phyloP scores from a whole-genome alignment of 805 yeast species.

The Saturnispora serradocipensis region DNA sequence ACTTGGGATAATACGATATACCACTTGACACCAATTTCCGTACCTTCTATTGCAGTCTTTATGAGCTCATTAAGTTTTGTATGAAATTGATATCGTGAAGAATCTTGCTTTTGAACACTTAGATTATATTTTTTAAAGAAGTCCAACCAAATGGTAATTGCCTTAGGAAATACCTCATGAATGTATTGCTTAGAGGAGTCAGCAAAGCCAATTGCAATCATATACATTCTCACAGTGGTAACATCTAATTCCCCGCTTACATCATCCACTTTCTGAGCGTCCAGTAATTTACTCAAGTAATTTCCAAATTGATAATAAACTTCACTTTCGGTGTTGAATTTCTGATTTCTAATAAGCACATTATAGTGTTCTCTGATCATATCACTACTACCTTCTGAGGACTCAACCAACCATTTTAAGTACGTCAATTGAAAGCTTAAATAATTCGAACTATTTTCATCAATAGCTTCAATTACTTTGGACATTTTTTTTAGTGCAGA shows the following conservation, averaged over 20 bases:
- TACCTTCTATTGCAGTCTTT: conserved; percentile 19
- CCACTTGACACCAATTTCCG: conserved; percentile 42
- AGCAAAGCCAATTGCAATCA: conserved; percentile 53
- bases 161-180: conserved; percentile 80
- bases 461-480: conserved; percentile 25
- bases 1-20: conserved; percentile 81
- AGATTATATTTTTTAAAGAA: conserved; percentile 36
- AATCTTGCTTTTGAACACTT: neutral
- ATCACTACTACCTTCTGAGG: conserved; percentile 73
- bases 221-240: conserved; percentile 45
- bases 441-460: conserved; percentile 17
- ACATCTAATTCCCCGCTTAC: conserved; percentile 45
- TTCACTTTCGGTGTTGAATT: conserved; percentile 44
- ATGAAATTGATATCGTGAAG: conserved; percentile 1
- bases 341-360: conserved; percentile 40
- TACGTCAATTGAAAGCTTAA: conserved; percentile 56
- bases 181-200: conserved; percentile 27
- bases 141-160: conserved; percentile 88
- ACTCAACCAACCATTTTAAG: conserved; percentile 80
- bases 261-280: conserved; percentile 38
- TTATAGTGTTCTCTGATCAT: conserved; percentile 64
- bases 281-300: conserved; percentile 69
- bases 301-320: conserved; percentile 75
- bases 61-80: conserved; percentile 5
- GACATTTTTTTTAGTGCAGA: conserved; percentile 67